Evolutionary conservation across 345 rosid genomes (phyloP), one percentile per base, ranked within the genome.

Genomic region (Linum trigynum): DNA sequence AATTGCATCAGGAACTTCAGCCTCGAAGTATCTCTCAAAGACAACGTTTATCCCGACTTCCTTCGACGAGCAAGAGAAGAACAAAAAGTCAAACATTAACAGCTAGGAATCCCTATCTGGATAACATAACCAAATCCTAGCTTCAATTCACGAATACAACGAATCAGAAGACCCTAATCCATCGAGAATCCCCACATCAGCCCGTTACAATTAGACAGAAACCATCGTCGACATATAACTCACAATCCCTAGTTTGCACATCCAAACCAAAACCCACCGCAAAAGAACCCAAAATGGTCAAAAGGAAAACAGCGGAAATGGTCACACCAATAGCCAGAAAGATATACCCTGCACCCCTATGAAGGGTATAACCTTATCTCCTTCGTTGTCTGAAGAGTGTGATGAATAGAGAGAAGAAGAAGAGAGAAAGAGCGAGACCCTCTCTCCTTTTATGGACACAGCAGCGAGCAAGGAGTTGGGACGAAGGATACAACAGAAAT

Each of bases 371-470:
- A 48, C 2, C 53, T 23, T 23, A 23, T 15, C 15, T 15, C 15
- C 11, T 48, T 48, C 2, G 53, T 9, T 12, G 53, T 48, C 53
- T 7, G 53, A 23, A 48, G 53, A 48, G 14, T 48, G 8, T 15
- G 53, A 48, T 12, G 3, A 48, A 48, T 5, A 48, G 53, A 48
- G 14, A 48, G 53, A 48, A 48, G 53, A 48, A 48, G 53, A 48
- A 48, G 53, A 48, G 53, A 48, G 53, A 48, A 48, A 48, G 53
- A 48, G 53, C 53, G 53, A 48, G 53, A 48, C 53, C 53, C 53
- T 48, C 53, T 48, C 11, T 8, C 9, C 14, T 48, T 48, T 48
- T 48, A 9, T 48, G 53, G 53, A 15, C 53, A 48, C 14, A 48
- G 53, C 53, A 48, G 12, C 14, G 14, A 48, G 53, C 14, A 15